Evolutionary conservation across 1,284 basidiomycete genomes (phyloP).

Genomic region (Ganoderma boninense): DNA sequence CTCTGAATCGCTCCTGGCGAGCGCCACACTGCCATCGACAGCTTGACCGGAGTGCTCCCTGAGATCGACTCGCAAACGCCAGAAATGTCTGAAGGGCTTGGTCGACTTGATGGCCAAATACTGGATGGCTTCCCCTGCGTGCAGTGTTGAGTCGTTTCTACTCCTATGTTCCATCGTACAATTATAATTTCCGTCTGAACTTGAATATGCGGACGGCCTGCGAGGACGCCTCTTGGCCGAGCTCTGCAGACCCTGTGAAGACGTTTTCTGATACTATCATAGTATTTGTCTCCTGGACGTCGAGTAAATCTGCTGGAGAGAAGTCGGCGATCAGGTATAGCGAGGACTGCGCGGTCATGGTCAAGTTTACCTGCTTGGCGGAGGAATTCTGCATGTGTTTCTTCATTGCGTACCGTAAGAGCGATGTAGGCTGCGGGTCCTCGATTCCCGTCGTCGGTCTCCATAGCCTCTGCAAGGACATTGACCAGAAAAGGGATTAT

Average conservation of each 20-base stretch:
- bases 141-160: too few relatives aligned
- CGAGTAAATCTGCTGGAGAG: conserved; percentile 15
- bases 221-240: conserved; percentile 18
- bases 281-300: conserved; percentile 10
- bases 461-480: conserved; percentile 60
- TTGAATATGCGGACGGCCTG: conserved; percentile 24
- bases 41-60: not conserved
- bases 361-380: conserved; percentile 44
- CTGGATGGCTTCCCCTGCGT: too few relatives aligned
- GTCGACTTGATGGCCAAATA: too few relatives aligned
- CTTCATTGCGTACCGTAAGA: conserved; percentile 59
- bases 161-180: too few relatives aligned
- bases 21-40: not conserved
- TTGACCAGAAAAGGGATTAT: conserved; percentile 66
- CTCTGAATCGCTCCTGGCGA: not conserved
- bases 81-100: not conserved
- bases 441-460: conserved; percentile 20
- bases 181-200: conserved; percentile 5
- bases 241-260: conserved; percentile 24
- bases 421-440: conserved; percentile 58
- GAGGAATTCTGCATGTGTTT: conserved; percentile 52
- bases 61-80: not conserved
- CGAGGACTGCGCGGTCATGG: not conserved
- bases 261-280: conserved; percentile 17
- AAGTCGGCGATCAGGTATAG: not conserved